Base-by-base conservation (phyloP, 2,329 filamentous ascomycete genomes). In the Trichophyton rubrum region DNA sequence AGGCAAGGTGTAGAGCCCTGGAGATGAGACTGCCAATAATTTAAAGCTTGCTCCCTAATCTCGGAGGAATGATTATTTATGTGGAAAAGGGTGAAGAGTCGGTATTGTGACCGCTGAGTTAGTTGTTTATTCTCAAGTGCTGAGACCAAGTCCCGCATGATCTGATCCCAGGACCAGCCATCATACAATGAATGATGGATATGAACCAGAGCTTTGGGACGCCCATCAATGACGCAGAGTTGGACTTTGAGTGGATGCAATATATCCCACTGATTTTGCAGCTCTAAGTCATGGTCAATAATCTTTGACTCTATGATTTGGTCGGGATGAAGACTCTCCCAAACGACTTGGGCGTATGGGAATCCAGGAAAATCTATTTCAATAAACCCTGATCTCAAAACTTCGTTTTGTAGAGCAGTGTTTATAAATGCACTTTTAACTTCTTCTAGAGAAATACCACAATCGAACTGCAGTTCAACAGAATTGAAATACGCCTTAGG, bases 161-260 rank as follows among this genome's bases (percentile, higher is more conserved):
- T 72, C 33, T 92, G 76, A 58, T 96, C 87, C 68, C 90, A 80
- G 0, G 90, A 91, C 91, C 91, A 96, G n/a, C 90, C 91, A 71
- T 96, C 91, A 68, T 95, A 96, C 0, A 95, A 71, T 0, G 89
- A 85, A 72, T 96, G 91, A 69, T 95, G 90, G 0, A 95, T 76
- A 11, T 86, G 78, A 51, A 89, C 59, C 9, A 82, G 67, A 1
- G 72, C 62, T 35, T 69, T 67, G 2, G 69, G 60, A 56, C 64
- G 60, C 3, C 68, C 57, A 17, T 65, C 17, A 6, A 58, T 35
- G 59, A 64, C 56, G 11, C 66, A 66, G 1, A 90, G 72, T 62
- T 88, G 80, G n/a, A 90, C 73, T 15, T 71, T 73, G 13, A 91
- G 75, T 0, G 90, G 89, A 33, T 76, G 75, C 1, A 88, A 74